Evolutionary conservation across 306 rosid species (phyloP), one percentile per base, ranked within the genome.

Genomic region (Medicago ruthenica): DNA sequence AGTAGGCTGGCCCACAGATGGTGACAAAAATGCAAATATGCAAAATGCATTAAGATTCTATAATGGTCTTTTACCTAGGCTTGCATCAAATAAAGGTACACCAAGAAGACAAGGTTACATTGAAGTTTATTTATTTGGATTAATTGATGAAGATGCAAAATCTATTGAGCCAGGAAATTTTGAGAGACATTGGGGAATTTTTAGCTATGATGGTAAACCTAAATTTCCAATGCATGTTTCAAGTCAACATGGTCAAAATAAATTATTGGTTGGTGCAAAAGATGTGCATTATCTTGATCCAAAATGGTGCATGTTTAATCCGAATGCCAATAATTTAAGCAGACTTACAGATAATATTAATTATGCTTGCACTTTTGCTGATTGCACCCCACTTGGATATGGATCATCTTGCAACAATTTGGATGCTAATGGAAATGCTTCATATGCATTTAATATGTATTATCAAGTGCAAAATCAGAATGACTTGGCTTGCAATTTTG

Each of bases 1-100:
- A 76, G 98, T 95, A 4, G 98, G 98, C 8, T 95, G 98, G 98
- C 98, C 98, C 0, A 95, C 98, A 4, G 92, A 92, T 59, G 98
- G 98, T 15, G 96, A 92, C 85, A 92, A 90, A 82, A 90, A 87
- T 79, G 98, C 91, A 15, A 95, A 95, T 75, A 10, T 13, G 0
- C 97, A 81, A 1, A 84, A 89, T 80, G 98, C 98, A 10, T 76
- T 81, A 2, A 90, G 97, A 71, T 95, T 95, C 64, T 95, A 95
- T n/a, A 92, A 87, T 50, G 97, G 93, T 7, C 93, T 95, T 87
- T 53, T 95, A 0, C 84, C 93, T 9, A 92, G 71, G 77, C 91
- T 95, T 67, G 89, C 93, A 57, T 40, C 81, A 45, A 87, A 82
- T 20, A 87, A 45, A 76, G 98, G 98, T 8, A 95, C 98, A 21